These are phyloP conservation scores for Phytopythium sindhum DNA, from an alignment of 352 stramenopile species.

Conservation along the genomic window DNA sequence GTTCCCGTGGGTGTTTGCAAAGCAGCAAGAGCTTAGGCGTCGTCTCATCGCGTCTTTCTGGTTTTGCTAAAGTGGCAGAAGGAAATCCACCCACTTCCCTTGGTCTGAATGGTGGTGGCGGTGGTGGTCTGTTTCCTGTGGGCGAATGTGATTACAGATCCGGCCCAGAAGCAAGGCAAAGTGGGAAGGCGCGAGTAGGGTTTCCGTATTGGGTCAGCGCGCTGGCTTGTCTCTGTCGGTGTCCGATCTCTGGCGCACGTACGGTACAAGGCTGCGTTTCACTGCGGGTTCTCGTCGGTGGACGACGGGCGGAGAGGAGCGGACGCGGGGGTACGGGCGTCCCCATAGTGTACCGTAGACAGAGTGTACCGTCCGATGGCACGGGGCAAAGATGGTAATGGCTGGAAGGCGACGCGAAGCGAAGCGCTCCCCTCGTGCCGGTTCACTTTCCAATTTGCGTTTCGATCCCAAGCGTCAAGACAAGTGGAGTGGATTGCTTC, in stretches of 20 bases:
- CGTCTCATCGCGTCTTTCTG: not conserved
- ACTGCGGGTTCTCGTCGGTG: conserved; percentile 4
- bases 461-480: conserved; percentile 4
- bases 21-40: not conserved
- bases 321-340: not conserved
- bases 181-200: conserved; percentile 2
- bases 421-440: not conserved
- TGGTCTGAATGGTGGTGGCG: not conserved
- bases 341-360: conserved; percentile 2
- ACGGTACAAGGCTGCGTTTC: not conserved
- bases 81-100: not conserved
- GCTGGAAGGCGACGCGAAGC: not conserved
- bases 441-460: conserved; percentile 33
- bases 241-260: conserved; percentile 7
- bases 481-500: not conserved
- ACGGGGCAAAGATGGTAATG: conserved; percentile 3
- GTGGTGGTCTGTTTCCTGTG: not conserved
- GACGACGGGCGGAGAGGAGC: conserved; percentile 5
- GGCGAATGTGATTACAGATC: conserved; percentile 1
- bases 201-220: not conserved
- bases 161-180: not conserved
- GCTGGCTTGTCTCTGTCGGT: conserved; percentile 5
- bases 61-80: not conserved
- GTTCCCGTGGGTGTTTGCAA: not conserved
- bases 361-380: not conserved